These are phyloP conservation scores for Microdochium nivale DNA, from an alignment of 2,329 filamentous ascomycete species.

Conservation along the genomic window DNA sequence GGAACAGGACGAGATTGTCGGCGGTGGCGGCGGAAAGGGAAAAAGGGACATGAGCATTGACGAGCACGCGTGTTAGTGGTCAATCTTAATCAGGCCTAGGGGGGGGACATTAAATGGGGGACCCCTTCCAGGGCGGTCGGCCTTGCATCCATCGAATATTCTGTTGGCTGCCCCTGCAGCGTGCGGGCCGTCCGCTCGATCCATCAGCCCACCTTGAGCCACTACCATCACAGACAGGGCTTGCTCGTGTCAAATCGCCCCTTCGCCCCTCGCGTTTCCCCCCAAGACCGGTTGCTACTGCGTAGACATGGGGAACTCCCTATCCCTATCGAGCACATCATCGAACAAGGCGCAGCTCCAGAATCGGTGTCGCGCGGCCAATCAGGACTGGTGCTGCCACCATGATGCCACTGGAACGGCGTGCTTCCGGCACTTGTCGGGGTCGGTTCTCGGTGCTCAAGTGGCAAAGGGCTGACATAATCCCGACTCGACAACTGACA, in stretches of 20 bases:
- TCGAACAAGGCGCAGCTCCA: background rate
- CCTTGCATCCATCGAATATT: too few species aligned
- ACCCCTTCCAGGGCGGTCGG: too few species aligned
- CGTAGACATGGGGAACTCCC: too few species aligned
- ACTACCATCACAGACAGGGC: too few species aligned
- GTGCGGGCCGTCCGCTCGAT: background rate
- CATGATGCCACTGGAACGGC: constrained; percentile 18
- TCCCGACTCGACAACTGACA: too few species aligned
- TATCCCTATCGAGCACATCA: background rate
- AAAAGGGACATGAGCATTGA: background rate
- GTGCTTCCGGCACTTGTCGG: background rate
- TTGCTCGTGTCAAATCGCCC: too few species aligned
- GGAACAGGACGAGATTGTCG: background rate
- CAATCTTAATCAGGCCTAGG: background rate
- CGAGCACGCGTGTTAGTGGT: background rate
- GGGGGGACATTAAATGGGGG: too few species aligned
- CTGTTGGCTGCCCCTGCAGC: background rate
- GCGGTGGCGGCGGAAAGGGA: background rate
- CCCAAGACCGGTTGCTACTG: too few species aligned
- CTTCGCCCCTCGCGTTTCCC: too few species aligned
- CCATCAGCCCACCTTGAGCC: background rate
- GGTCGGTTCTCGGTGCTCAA: too few species aligned
- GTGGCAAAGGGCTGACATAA: too few species aligned
- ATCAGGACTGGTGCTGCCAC: constrained; percentile 17
- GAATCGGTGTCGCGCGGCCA: constrained; percentile 11